These are phyloP conservation scores for Colletotrichum noveboracense DNA, from an alignment of 2,329 filamentous ascomycete genomes.

Conservation along the genomic window DNA sequence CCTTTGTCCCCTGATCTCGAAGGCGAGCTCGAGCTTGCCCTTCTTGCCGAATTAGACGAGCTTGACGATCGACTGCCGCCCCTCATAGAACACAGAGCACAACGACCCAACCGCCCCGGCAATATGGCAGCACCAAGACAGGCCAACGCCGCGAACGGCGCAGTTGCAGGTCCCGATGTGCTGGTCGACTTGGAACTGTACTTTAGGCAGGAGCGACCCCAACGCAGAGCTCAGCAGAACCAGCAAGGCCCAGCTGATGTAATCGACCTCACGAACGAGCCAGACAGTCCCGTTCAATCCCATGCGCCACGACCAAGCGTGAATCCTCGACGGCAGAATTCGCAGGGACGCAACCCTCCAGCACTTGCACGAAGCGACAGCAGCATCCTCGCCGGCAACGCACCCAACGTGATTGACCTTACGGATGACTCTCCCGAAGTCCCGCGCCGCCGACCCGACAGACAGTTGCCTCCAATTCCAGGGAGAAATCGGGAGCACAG, in stretches of 20 bases:
- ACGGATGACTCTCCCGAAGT: constrained; percentile 50
- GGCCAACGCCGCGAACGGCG: neutral
- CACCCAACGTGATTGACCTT: constrained; percentile 53
- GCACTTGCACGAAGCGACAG: constrained; percentile 50
- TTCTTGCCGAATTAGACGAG: constrained; percentile 18
- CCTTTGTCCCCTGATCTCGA: constrained; percentile 14
- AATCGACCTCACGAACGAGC: constrained; percentile 57
- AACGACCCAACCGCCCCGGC: neutral
- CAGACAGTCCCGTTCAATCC: constrained; percentile 46
- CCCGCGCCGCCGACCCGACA: constrained; percentile 4
- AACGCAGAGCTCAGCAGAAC: constrained; percentile 3
- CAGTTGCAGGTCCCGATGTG: constrained; percentile 23
- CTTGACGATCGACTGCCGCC: neutral
- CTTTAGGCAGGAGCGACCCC: neutral
- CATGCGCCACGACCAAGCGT: constrained; percentile 22
- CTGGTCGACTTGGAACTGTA: constrained; percentile 30
- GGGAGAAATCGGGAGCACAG: constrained; percentile 21
- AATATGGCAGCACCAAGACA: neutral
- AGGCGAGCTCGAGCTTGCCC: constrained; percentile 14
- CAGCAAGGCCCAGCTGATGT: constrained; percentile 30
- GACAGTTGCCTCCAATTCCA: constrained; percentile 7
- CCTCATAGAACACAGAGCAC: neutral
- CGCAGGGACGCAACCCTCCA: constrained; percentile 45
- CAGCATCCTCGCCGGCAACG: constrained; percentile 39
- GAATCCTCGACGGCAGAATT: constrained; percentile 47